A percentile compares a stretch with the other conserved stretches of the same genome.
These are phyloP conservation scores for Carex parvula DNA, from an alignment of 176 grass and related monocot species.

Conservation along the genomic window DNA sequence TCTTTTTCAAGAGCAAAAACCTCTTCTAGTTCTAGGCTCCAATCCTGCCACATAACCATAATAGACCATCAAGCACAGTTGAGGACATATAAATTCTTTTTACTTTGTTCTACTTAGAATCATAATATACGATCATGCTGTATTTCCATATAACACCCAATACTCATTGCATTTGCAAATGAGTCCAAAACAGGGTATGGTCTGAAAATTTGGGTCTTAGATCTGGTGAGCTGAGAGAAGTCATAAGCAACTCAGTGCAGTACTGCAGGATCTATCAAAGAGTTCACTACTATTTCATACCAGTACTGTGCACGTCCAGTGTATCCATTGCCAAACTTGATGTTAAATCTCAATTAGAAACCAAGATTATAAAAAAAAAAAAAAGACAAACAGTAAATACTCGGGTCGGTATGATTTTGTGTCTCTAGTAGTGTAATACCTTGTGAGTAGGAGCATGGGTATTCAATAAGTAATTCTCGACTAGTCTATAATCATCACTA, in stretches of 20 bases:
- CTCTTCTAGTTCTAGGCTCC: conserved; percentile 88
- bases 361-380: not conserved
- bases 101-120: not conserved
- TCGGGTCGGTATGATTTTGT: not conserved
- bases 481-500: conserved; percentile 80
- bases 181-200: not conserved
- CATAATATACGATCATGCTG: not conserved
- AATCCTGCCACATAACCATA: conserved; percentile 52
- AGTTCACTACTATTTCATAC: not conserved
- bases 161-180: not conserved
- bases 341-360: conserved; percentile 8
- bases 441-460: conserved; percentile 98
- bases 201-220: not conserved
- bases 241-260: not conserved
- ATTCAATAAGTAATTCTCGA: conserved; percentile 74
- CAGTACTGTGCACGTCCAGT: not conserved
- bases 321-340: not conserved
- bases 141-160: not conserved
- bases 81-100: not conserved
- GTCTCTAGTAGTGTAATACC: conserved; percentile 33
- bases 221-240: not conserved
- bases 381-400: not conserved
- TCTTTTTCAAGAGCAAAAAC: conserved; percentile 80
- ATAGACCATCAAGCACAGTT: not conserved
- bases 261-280: not conserved